Conservation (phyloP, 2,329 filamentous ascomycete genomes). For the Grosmannia serpens region DNA sequence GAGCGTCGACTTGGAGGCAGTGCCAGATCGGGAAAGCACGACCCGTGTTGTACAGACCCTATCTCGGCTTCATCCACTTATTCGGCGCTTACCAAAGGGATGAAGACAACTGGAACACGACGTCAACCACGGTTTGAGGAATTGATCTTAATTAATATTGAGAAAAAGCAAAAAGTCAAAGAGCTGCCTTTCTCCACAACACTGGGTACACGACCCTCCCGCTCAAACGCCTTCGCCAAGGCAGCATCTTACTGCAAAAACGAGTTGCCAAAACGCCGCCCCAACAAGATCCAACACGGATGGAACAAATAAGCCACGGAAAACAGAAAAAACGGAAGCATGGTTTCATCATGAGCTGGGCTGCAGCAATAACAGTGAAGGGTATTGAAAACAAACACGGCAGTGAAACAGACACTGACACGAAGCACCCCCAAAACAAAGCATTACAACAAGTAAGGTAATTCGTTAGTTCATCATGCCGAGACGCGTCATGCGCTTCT, state of each 20-base stretch:
- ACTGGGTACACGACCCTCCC: not conserved
- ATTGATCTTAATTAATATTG: not conserved
- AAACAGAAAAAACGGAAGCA: not conserved
- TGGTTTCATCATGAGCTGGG: not conserved
- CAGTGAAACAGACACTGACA: not conserved
- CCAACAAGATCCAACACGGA: not conserved
- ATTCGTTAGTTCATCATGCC: slow-evolving; percentile 34
- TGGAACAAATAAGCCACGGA: not conserved
- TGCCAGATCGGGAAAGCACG: not conserved
- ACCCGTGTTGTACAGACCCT: not conserved
- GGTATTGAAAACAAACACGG: not conserved
- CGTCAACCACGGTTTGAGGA: not conserved
- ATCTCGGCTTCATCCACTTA: not conserved
- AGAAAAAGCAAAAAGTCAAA: not conserved
- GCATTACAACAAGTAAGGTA: slow-evolving; percentile 1
- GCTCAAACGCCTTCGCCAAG: not conserved
- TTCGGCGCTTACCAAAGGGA: no score
- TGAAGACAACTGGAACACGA: no score
- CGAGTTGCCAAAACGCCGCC: not conserved
- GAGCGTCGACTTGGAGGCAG: not conserved
- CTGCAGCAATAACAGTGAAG: not conserved
- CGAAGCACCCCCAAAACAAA: not conserved
- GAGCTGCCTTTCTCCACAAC: not conserved
- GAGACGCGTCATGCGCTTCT: slow-evolving; percentile 50
- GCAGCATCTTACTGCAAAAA: not conserved